These are phyloP conservation scores for Afroboletus lepidellus DNA, from an alignment of 1,284 basidiomycete species.

Conservation along the genomic window DNA sequence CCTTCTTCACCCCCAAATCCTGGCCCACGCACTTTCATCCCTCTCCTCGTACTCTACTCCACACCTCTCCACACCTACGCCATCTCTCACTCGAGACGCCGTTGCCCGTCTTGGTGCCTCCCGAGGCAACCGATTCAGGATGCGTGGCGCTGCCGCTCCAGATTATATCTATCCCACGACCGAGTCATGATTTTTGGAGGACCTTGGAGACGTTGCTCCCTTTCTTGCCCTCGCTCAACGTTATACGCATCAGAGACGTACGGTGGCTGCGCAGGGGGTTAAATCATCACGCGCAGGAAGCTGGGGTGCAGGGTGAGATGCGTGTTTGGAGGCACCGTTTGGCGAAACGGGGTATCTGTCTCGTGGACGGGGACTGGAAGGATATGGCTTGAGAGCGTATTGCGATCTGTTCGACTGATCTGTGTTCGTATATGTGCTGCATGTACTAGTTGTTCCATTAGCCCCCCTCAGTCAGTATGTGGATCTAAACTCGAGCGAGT, in stretches of 20 bases:
- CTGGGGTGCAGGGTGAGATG: conserved; percentile 79
- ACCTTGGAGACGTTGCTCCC: conserved; percentile 56
- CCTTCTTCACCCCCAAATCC: conserved; percentile 66
- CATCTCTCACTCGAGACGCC: conserved; percentile 71
- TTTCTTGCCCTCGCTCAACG: conserved; percentile 51
- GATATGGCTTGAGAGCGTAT: conserved; percentile 35
- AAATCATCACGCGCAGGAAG: conserved; percentile 57
- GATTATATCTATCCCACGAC: conserved; percentile 71
- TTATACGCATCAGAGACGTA: conserved; percentile 63
- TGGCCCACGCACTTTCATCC: conserved; percentile 68
- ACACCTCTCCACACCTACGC: conserved; percentile 53
- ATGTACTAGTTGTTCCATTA: not conserved
- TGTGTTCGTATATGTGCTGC: conserved; percentile 7
- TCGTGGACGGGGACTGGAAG: conserved; percentile 70
- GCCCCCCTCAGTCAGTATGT: conserved; percentile 2
- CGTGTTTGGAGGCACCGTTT: conserved; percentile 64
- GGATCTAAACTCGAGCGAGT: not conserved
- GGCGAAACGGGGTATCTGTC: conserved; percentile 49
- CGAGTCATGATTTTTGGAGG: conserved; percentile 53
- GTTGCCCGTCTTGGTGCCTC: conserved; percentile 46
- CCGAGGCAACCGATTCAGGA: conserved; percentile 33
- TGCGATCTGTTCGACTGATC: conserved; percentile 7
- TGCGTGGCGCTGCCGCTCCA: conserved; percentile 46
- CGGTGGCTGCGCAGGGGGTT: conserved; percentile 70
- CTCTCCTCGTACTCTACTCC: conserved; percentile 54